These are phyloP conservation scores for Wickerhamiella musiphila DNA, from an alignment of 805 yeast species.

Conservation along the genomic window DNA sequence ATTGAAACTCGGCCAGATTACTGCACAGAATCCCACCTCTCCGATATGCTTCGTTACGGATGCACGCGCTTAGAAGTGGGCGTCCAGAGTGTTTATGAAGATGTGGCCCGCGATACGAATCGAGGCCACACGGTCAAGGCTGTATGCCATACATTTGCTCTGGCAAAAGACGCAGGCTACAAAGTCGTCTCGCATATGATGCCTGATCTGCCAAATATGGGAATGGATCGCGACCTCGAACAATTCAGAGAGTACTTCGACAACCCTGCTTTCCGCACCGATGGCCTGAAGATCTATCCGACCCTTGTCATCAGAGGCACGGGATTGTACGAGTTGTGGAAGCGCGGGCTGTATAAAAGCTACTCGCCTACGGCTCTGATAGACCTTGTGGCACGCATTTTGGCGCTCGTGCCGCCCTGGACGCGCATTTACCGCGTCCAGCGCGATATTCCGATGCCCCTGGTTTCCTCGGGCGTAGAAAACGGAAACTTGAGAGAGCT, in stretches of 20 bases:
- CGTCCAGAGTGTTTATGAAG: conserved; percentile 93
- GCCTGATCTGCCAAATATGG: conserved; percentile 98
- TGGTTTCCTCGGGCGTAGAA: conserved; percentile 94
- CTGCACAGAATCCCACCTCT: conserved; percentile 87
- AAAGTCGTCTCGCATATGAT: conserved; percentile 98
- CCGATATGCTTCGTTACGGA: conserved; percentile 91
- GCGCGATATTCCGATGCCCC: conserved; percentile 97
- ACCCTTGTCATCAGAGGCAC: conserved; percentile 95
- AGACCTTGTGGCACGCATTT: conserved; percentile 85
- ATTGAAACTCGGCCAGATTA: conserved; percentile 97
- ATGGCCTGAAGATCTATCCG: conserved; percentile 89
- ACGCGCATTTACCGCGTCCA: conserved; percentile 96
- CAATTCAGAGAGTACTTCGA: conserved; percentile 95
- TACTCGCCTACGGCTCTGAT: conserved; percentile 88
- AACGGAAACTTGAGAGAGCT: conserved; percentile 91
- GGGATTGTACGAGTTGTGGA: conserved; percentile 94
- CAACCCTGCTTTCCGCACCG: conserved; percentile 92
- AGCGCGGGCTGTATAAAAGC: conserved; percentile 82
- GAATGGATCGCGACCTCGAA: conserved; percentile 93
- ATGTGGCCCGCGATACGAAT: conserved; percentile 95
- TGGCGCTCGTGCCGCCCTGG: conserved; percentile 98
- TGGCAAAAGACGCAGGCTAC: conserved; percentile 96
- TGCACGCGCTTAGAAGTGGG: conserved; percentile 95
- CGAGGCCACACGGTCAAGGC: conserved; percentile 95
- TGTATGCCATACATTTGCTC: conserved; percentile 86